Evolutionary conservation across 176 grass and related monocot genomes (phyloP), one percentile per base, ranked within the genome.

Genomic region (Cenchrus fungigraminus): DNA sequence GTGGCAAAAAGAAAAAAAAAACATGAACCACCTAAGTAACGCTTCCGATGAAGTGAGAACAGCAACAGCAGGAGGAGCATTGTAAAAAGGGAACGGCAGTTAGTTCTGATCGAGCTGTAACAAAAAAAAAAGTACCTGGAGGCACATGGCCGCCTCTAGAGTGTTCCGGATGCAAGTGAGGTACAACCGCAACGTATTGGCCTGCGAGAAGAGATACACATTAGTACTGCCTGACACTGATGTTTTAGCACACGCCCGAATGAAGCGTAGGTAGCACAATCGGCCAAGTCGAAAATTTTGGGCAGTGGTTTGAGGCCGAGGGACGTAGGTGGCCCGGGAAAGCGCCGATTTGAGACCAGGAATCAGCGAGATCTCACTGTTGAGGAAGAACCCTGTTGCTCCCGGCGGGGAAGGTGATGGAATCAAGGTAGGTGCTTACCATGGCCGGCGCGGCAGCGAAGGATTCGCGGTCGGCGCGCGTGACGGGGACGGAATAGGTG

Each of bases 151-250:
- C 65, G 93, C 96, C 58, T 98, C 96, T 47, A 98, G 86, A 34
- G 96, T 98, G 86, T 95, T 98, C 34, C 93, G 87, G 74, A 98
- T 98, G 80, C 93, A 98, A 34, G 93, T 95, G 32, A 98, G 91
- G 72, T 98, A 98, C 84, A 95, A 69, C 6, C 96, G 85, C 75
- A 97, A 82, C 17, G 92, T 79, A 82, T 91, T 94, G 17, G 95
- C 92, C 92, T 97, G 45, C 53, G 42, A 82, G 59, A 45, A 66
- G 14, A 71, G 83, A 53, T 78, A 65, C 50, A 8, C 83, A 65
- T 65, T 42, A 69, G 8, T 32, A 31, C 43, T 12, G 37, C 74
- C 42, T 22, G 61, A 90, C 25, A 25, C 25, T 68, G 14, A 12
- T 55, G 50, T 82, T 66, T 25, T 25, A 61, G 47, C 22, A 37